Percentiles rank a stretch among this genome's conserved stretches.
phyloP scores from a whole-genome alignment of 768 basidiomycete species.

The Mycena pura region DNA sequence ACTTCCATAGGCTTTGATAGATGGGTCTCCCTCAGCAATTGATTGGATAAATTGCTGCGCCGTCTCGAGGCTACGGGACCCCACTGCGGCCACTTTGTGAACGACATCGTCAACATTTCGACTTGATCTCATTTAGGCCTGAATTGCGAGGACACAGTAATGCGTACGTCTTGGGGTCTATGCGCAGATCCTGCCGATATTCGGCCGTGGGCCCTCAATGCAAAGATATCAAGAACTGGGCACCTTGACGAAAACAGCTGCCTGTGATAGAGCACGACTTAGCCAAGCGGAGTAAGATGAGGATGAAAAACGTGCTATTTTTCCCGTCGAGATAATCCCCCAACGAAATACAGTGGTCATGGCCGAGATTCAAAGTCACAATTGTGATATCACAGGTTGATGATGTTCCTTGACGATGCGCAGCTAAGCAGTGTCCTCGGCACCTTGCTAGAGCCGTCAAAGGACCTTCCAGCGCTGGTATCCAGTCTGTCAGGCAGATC shows the following conservation, averaged over 20 bases:
- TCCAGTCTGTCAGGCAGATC: conserved; percentile 49
- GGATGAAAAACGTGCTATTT: conserved; percentile 48
- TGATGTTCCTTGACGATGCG: conserved; percentile 42
- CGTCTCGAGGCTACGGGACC: conserved; percentile 73
- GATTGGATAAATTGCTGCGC: conserved; percentile 72
- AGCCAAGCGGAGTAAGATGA: neutral
- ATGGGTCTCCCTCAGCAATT: conserved; percentile 54
- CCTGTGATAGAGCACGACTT: neutral
- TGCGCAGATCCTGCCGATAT: conserved; percentile 65
- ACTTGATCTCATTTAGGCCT: conserved; percentile 40
- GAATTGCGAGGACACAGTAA: neutral
- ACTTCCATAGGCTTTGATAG: conserved; percentile 71
- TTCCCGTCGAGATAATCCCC: conserved; percentile 89
- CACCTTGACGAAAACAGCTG: conserved; percentile 72
- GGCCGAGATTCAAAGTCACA: neutral
- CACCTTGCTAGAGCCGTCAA: conserved; percentile 64
- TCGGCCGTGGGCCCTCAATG: neutral
- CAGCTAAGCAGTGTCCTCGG: conserved; percentile 36
- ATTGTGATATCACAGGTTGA: no score
- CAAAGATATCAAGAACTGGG: conserved; percentile 1
- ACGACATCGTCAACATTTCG: conserved; percentile 68
- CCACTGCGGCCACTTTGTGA: conserved; percentile 77
- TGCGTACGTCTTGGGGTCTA: conserved; percentile 73
- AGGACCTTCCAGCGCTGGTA: conserved; percentile 62
- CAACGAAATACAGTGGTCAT: conserved; percentile 61